A percentile compares a stretch with the other conserved stretches of the same genome.
Evolutionary conservation across 2,329 filamentous ascomycete genomes (phyloP).

Genomic region (Fonsecaea pedrosoi): DNA sequence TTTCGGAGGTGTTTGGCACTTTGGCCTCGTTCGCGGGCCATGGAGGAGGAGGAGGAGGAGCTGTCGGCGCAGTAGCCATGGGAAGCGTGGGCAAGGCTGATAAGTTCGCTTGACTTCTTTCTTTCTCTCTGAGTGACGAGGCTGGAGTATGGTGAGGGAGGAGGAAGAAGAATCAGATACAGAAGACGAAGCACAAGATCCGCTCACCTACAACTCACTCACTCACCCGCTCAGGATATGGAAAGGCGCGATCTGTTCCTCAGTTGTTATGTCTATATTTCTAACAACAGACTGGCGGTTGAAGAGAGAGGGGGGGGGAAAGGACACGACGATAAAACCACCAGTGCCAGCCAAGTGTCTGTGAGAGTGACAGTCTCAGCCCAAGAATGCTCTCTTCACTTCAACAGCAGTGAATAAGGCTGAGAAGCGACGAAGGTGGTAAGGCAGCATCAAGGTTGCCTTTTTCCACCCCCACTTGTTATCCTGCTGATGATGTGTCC

Average conservation of each 20-base stretch:
- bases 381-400: neutral
- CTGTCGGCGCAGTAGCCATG: neutral
- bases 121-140: neutral
- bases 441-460: neutral
- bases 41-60: neutral
- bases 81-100: too few relatives aligned
- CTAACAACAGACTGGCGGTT: neutral
- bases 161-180: neutral
- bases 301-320: neutral
- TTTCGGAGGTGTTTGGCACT: neutral
- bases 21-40: neutral
- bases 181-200: too few relatives aligned
- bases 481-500: neutral
- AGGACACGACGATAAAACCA: neutral
- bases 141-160: neutral
- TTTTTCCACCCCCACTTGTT: neutral
- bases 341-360: neutral
- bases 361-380: neutral
- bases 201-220: too few relatives aligned
- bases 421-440: neutral
- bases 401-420: neutral
- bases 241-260: neutral
- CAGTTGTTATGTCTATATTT: neutral
- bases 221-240: neutral
- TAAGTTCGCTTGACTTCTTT: neutral